Conservation (phyloP, 2,329 filamentous ascomycete species). For the Alternaria incomplexa region DNA sequence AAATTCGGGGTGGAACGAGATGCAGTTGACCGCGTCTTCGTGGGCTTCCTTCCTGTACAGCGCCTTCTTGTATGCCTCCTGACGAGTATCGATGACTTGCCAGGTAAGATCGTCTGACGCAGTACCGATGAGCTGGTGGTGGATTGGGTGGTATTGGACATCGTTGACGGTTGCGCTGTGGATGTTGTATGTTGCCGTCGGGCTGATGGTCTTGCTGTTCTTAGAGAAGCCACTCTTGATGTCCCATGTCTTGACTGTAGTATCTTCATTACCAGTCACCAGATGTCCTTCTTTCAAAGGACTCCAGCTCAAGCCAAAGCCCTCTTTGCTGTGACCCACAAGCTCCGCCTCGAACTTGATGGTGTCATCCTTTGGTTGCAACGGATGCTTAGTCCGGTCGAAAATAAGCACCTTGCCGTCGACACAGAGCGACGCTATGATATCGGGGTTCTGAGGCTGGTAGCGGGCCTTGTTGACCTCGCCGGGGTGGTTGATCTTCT, state of each 20-base stretch:
- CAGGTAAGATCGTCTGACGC: conserved; percentile 95
- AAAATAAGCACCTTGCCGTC: conserved; percentile 91
- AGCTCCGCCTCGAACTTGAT: conserved; percentile 85
- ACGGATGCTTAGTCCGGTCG: conserved; percentile 92
- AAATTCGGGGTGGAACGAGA: conserved; percentile 91
- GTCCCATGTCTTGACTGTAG: conserved; percentile 92
- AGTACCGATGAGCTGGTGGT: conserved; percentile 80
- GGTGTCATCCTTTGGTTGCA: conserved; percentile 67
- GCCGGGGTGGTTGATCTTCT: conserved; percentile 94
- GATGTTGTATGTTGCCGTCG: conserved; percentile 79
- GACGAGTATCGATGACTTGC: conserved; percentile 87
- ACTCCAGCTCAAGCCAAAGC: conserved; percentile 93
- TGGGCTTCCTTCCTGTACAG: conserved; percentile 78
- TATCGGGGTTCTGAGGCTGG: conserved; percentile 94
- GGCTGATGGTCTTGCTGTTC: conserved; percentile 72
- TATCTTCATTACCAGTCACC: conserved; percentile 89
- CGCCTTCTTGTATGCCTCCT: conserved; percentile 67
- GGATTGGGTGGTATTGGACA: conserved; percentile 90
- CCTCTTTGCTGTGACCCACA: conserved; percentile 83
- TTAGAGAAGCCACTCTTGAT: conserved; percentile 73
- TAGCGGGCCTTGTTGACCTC: conserved; percentile 99
- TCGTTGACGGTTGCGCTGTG: conserved; percentile 95
- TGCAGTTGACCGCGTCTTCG: conserved; percentile 90
- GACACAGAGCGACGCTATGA: conserved; percentile 91
- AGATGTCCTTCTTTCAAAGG: conserved; percentile 81